A percentile compares a stretch with the other conserved stretches of the same genome.
phyloP scores from a whole-genome alignment of 495 filamentous ascomycete species.

The Glutinoglossum americanum region DNA sequence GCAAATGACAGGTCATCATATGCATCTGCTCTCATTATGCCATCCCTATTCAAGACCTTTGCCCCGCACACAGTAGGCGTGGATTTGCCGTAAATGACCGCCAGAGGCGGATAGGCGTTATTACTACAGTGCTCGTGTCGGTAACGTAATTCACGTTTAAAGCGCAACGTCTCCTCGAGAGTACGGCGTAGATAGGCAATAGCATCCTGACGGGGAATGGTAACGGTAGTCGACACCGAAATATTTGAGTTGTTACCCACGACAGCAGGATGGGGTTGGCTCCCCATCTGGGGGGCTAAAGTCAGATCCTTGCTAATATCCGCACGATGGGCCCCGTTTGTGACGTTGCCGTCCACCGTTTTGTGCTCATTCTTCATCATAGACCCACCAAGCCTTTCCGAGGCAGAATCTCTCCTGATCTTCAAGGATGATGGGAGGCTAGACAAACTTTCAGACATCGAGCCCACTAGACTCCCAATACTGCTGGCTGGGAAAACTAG shows the following conservation, averaged over 20 bases:
- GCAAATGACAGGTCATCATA: slow-evolving; percentile 81
- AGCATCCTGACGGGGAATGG: slow-evolving; percentile 29
- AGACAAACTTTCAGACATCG: slow-evolving; percentile 17
- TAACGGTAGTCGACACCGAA: slow-evolving; percentile 19
- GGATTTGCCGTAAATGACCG: slow-evolving; percentile 74
- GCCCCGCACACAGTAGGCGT: slow-evolving; percentile 70
- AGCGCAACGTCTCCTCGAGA: slow-evolving; percentile 43
- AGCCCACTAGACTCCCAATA: slow-evolving; percentile 22
- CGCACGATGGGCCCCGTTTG: slow-evolving; percentile 4
- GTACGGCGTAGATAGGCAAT: slow-evolving; percentile 58
- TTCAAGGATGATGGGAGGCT: slow-evolving; percentile 6
- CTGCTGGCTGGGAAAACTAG: slow-evolving; percentile 9
- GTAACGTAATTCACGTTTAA: slow-evolving; percentile 51
- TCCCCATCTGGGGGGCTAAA: slow-evolving; percentile 25
- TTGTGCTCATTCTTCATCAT: neutral
- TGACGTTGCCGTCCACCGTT: slow-evolving; percentile 5
- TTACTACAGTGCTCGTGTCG: slow-evolving; percentile 29
- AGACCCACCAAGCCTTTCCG: slow-evolving; percentile 5
- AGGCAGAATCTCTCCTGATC: slow-evolving; percentile 5
- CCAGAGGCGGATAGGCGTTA: slow-evolving; percentile 61
- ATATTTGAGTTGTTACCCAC: slow-evolving; percentile 16
- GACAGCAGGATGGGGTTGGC: neutral
- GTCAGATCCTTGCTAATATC: slow-evolving; percentile 22
- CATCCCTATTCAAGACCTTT: slow-evolving; percentile 40
- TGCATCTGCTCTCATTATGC: slow-evolving; percentile 51